These are phyloP conservation scores for Salicornia ramosissima DNA, from an alignment of 148 eudicot species.

Conservation along the genomic window DNA sequence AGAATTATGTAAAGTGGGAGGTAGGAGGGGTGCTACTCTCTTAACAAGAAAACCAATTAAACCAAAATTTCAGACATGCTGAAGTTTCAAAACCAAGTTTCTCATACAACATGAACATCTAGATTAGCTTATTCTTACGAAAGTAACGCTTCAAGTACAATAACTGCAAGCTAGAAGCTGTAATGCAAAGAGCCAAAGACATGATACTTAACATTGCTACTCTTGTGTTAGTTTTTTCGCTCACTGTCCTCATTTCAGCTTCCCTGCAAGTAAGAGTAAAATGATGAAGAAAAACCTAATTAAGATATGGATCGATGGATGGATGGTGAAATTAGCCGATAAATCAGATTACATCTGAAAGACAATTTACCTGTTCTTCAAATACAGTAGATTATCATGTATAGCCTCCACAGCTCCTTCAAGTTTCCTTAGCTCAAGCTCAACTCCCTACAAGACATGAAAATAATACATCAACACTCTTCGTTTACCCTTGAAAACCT, in stretches of 20 bases:
- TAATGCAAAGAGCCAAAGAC: conserved; percentile 75
- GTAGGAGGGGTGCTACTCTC: neutral
- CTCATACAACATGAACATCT: conserved; percentile 18
- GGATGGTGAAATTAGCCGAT: neutral
- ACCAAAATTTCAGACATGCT: neutral
- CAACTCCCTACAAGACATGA: conserved; percentile 65
- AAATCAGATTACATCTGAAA: neutral
- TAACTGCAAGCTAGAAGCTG: conserved; percentile 56
- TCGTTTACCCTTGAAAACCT: too few species aligned
- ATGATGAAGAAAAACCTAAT: neutral
- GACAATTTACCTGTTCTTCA: conserved; percentile 51
- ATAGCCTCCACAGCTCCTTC: conserved; percentile 84
- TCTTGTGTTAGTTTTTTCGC: conserved; percentile 71
- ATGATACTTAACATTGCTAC: conserved; percentile 77
- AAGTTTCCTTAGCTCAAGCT: conserved; percentile 81
- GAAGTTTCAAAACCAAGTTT: neutral
- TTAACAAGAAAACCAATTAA: neutral
- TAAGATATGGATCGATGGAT: neutral
- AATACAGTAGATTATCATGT: conserved; percentile 66
- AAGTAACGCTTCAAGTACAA: conserved; percentile 68
- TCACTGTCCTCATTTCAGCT: conserved; percentile 67
- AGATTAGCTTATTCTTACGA: conserved; percentile 74
- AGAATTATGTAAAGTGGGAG: too few species aligned
- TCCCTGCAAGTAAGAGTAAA: conserved; percentile 40
- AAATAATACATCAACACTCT: too few species aligned